Conservation (phyloP, 164 flowering plant species). For the Vitis cinerea region DNA sequence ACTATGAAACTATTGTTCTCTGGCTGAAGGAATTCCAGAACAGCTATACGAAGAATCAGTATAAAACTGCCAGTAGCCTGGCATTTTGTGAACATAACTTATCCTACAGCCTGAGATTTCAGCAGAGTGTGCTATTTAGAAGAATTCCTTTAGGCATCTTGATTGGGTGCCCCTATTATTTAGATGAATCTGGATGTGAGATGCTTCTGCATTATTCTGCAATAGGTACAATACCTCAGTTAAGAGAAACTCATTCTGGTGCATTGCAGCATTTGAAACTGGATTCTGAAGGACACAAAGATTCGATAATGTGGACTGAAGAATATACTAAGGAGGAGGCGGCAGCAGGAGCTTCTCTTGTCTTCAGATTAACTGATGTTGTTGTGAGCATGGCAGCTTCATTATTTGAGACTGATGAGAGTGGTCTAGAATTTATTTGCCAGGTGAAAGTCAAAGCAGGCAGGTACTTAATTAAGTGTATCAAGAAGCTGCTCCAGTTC, state of each 20-base stretch:
- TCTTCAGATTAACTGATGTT: conserved; percentile 50
- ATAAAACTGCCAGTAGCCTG: conserved; percentile 8
- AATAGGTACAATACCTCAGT: conserved; percentile 36
- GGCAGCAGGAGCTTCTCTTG: conserved; percentile 45
- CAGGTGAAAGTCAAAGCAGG: conserved; percentile 36
- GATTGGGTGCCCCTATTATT: conserved; percentile 31
- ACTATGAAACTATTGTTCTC: conserved; percentile 19
- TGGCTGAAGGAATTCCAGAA: conserved; percentile 57
- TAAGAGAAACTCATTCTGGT: conserved; percentile 11
- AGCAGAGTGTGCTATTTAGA: conserved; percentile 30
- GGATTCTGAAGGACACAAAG: conserved; percentile 9
- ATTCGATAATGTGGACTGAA: conserved; percentile 4
- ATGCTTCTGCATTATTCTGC: conserved; percentile 66
- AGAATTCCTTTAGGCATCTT: conserved; percentile 61
- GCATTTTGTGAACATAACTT: conserved; percentile 12
- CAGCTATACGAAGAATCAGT: conserved; percentile 13
- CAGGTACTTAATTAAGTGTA: conserved; percentile 50
- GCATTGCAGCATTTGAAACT: conserved; percentile 20
- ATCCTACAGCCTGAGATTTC: conserved; percentile 9
- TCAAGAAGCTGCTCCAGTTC: conserved; percentile 38
- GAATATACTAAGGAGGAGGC: conserved; percentile 29
- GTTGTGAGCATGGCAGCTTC: conserved; percentile 47
- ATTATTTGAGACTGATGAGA: conserved; percentile 42
- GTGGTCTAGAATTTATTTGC: conserved; percentile 33
- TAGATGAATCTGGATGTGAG: conserved; percentile 43